Evolutionary conservation across 164 flowering plant species (phyloP), one percentile per base, ranked within the genome.

Genomic region (Dillenia turbinata): DNA sequence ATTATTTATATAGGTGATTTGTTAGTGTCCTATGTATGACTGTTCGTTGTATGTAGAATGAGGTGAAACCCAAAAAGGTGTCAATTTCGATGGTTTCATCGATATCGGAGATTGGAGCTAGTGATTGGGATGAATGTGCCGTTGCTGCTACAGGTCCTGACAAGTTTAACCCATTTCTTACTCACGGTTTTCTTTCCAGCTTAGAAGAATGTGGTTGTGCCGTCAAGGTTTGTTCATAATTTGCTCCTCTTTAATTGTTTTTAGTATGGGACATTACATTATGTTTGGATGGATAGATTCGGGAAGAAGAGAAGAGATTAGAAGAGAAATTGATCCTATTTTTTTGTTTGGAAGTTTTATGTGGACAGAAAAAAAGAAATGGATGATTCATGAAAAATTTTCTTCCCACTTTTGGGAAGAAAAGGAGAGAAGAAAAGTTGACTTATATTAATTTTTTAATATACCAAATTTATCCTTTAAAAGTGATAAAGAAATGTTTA

Each of bases 41-140:
- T 61, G 12, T 12, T 66, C 1, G 60, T 40, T 54, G 51, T 17
- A 5, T 33, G 47, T 62, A 9, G 59, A 70, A 69, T 61, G 60
- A 68, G 50, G 40, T 13, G 46, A 66, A 51, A 51, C 75, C 82
- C 40, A 80, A 71, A 65, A 83, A 69, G 73, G 63, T 92, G 62
- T 81, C 85, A 12, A 59, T 90, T 69, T 84, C 86, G 3, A 83
- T 85, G 65, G 70, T 80, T 67, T 81, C 96, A 50, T 93, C 98
- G 53, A 81, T 93, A 56, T 82, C 76, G 49, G 89, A 93, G 69
- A 73, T 93, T 71, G 61, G 89, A 14, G 49, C 88, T 2, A 24
- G 61, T 65, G 90, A 77, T 2, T 93, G 98, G 98, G 96, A 93
- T 80, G 89, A 90, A 14, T 93, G 98, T 68, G 79, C 80, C 51